Conservation (phyloP, 1,284 basidiomycete species). For the Malassezia globosa region DNA sequence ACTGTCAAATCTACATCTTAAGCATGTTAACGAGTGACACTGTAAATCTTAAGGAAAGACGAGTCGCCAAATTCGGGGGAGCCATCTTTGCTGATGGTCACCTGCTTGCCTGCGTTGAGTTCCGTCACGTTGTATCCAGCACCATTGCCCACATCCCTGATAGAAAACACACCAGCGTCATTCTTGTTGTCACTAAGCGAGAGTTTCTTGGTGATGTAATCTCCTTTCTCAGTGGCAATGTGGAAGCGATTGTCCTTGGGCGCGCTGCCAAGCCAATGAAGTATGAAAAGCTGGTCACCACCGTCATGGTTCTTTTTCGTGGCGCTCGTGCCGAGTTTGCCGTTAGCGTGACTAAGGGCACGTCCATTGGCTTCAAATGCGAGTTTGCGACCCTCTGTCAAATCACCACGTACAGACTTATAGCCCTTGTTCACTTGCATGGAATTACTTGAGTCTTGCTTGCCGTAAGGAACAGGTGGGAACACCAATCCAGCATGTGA, state of each 20-base stretch:
- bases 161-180: conserved; percentile 12
- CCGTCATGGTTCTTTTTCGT: conserved; percentile 1
- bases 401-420: conserved; percentile 23
- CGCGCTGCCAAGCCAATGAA: conserved; percentile 7
- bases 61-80: background rate
- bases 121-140: conserved; percentile 14
- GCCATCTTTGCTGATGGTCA: conserved; percentile 1
- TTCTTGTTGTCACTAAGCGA: conserved; percentile 1
- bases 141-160: conserved; percentile 13
- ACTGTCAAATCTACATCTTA: background rate
- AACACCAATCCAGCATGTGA: conserved; percentile 14
- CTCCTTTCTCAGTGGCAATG: background rate
- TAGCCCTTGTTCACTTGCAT: conserved; percentile 20
- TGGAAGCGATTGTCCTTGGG: conserved; percentile 8
- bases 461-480: conserved; percentile 2
- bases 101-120: background rate
- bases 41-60: background rate
- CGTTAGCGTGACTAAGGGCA: conserved; percentile 17
- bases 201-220: conserved; percentile 12
- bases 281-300: conserved; percentile 7
- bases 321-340: background rate
- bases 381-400: conserved; percentile 27
- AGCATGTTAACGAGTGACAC: conserved; percentile 4
- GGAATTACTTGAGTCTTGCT: conserved; percentile 14
- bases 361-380: conserved; percentile 19